phyloP scores from a whole-genome alignment of 495 filamentous ascomycete genomes.

The Daldinia vernicosa region DNA sequence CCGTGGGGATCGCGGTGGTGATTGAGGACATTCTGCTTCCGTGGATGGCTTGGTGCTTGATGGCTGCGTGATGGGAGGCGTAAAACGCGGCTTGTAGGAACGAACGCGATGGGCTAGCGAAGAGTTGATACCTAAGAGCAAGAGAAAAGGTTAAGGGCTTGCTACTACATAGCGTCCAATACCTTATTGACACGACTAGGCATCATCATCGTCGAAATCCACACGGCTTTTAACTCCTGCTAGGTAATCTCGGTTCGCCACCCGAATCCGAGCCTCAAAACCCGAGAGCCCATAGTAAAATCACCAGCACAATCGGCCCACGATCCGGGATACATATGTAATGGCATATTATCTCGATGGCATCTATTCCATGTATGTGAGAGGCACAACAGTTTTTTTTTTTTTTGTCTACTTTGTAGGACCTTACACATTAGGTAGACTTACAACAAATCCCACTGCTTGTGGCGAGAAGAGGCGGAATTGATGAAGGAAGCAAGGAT shows the following conservation, averaged over 20 bases:
- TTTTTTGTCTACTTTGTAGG: neutral
- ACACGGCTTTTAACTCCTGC: constrained; percentile 12
- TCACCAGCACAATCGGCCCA: neutral
- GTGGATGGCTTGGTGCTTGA: neutral
- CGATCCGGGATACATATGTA: neutral
- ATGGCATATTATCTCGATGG: neutral
- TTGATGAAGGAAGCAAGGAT: neutral
- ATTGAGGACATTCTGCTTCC: constrained; percentile 21
- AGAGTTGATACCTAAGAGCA: neutral
- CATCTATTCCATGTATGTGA: neutral
- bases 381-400: neutral
- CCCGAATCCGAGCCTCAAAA: neutral
- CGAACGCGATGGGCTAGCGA: neutral
- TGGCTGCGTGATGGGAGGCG: neutral
- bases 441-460: neutral
- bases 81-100: neutral
- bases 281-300: neutral
- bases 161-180: neutral
- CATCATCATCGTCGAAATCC: constrained; percentile 18
- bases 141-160: neutral
- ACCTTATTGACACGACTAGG: constrained; percentile 10
- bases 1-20: constrained; percentile 28
- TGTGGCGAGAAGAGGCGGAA: neutral
- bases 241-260: constrained; percentile 26
- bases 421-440: neutral